Conservation (phyloP, 2,329 filamentous ascomycete species). For the Penicillium glabrum region DNA sequence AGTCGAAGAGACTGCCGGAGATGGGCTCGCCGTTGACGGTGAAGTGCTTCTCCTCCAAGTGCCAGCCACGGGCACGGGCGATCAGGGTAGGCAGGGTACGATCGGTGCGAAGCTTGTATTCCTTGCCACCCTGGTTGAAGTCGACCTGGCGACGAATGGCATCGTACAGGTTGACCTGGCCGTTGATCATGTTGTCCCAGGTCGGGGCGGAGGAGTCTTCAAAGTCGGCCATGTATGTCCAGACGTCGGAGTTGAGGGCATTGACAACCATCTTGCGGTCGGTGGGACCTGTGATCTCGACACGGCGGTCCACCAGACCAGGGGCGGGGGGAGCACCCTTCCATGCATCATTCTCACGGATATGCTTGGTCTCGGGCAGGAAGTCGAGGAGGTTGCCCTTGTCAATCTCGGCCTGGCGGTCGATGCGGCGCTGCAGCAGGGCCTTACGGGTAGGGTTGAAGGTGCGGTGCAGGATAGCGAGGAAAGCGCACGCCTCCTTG, state of each 20-base stretch:
- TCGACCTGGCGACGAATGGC: conserved; percentile 91
- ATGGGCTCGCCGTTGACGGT: conserved; percentile 94
- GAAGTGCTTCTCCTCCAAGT: conserved; percentile 97
- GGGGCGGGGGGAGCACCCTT: conserved; percentile 88
- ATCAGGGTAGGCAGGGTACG: conserved; percentile 85
- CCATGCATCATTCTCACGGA: conserved; percentile 93
- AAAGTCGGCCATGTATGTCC: conserved; percentile 99
- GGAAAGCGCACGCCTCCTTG: conserved; percentile 85
- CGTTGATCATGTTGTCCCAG: conserved; percentile 99
- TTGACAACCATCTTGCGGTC: conserved; percentile 99
- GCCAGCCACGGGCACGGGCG: conserved; percentile 93
- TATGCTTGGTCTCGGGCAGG: conserved; percentile 90
- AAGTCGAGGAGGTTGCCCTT: conserved; percentile 88
- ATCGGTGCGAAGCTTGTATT: conserved; percentile 96
- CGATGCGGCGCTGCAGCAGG: conserved; percentile 80
- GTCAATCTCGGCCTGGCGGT: conserved; percentile 90
- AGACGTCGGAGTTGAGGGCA: conserved; percentile 91
- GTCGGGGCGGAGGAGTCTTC: conserved; percentile 96
- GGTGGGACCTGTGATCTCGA: conserved; percentile 96
- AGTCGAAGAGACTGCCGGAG: conserved; percentile 90
- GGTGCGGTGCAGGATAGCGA: conserved; percentile 89
- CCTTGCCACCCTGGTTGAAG: conserved; percentile 92
- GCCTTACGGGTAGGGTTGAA: conserved; percentile 89
- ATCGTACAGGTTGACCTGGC: conserved; percentile 96
- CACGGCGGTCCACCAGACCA: conserved; percentile 85